Base-by-base conservation (phyloP, 257 asterid genomes). In the Nicotiana tomentosiformis region DNA sequence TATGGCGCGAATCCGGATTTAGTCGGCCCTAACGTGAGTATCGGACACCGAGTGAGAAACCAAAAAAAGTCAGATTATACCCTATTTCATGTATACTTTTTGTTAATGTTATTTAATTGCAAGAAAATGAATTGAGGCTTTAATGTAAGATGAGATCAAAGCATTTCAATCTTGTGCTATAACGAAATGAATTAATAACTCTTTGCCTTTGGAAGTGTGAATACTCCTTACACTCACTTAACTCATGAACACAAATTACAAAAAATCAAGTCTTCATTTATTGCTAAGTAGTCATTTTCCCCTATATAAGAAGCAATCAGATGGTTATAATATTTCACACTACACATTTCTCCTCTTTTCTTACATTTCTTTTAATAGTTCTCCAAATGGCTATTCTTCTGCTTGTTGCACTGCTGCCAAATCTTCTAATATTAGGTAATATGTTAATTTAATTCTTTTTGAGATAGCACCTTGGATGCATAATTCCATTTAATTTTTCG, bases 1-100 rank as follows among this genome's bases (percentile, higher is more conserved):
- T 0, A 0, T 0, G 3, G 1, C 0, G 12, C 3, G 51, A 43
- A 43, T 43, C 0, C 4, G 4, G 0, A 8, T 8, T 39, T 37
- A 37, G 2, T 1, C 2, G 3, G 26, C 26, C 26, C 26, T 23
- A 23, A 23, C 26, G 26, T 23, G 26, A 23, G 26, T 23, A 23
- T 23, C 26, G 26, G 49, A 7, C 10, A 8, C 3, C 11, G 51
- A 2, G 3, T 43, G 49, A 0, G 3, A 43, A 43, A 7, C 49
- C 3, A 9, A 43, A 43, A 43, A 43, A 43, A 43, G 4, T 8
- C 4, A 2, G 0, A 43, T 43, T 43, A 43, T 9, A 43, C 18
- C 18, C 0, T 5, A 11, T 53, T 53, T 53, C 17, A 53, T 4
- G 58, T 53, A 4, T 53, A 53, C 51, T 43, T 53, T 53, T 53